phyloP scores from a whole-genome alignment of 2,329 filamentous ascomycete genomes.

The Calonectria ilicicola region DNA sequence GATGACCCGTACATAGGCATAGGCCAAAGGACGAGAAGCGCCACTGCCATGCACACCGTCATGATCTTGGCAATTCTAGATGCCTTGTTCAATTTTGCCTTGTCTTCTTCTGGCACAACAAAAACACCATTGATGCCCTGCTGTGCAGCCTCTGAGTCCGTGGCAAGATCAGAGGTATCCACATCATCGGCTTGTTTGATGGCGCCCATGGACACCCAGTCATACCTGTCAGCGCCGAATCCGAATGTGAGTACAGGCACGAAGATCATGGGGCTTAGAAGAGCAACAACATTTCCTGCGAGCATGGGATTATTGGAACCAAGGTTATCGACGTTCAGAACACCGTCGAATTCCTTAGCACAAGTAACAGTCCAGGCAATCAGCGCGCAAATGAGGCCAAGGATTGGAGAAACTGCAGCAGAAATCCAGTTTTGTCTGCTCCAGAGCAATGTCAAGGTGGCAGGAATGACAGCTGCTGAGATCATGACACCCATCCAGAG shows the following conservation, averaged over 20 bases:
- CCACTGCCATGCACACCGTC: neutral
- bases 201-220: neutral
- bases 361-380: neutral
- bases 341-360: neutral
- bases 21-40: neutral
- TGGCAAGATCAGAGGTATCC: neutral
- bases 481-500: conserved; percentile 93
- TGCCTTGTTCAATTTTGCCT: neutral
- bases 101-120: neutral
- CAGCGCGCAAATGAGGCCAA: neutral
- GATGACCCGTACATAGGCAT: neutral
- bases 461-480: conserved; percentile 84
- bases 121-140: neutral
- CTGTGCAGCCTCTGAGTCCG: neutral
- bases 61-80: neutral
- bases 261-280: neutral
- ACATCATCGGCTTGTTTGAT: neutral
- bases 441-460: conserved; percentile 74
- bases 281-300: neutral
- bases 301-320: conserved; percentile 2
- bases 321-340: neutral
- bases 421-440: neutral
- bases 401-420: neutral
- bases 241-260: neutral
- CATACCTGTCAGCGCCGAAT: neutral